Percentiles rank a stretch among this genome's conserved stretches.
These are phyloP conservation scores for Cutaneotrichosporon arboriforme DNA, from an alignment of 1,284 basidiomycete genomes.

Conservation along the genomic window DNA sequence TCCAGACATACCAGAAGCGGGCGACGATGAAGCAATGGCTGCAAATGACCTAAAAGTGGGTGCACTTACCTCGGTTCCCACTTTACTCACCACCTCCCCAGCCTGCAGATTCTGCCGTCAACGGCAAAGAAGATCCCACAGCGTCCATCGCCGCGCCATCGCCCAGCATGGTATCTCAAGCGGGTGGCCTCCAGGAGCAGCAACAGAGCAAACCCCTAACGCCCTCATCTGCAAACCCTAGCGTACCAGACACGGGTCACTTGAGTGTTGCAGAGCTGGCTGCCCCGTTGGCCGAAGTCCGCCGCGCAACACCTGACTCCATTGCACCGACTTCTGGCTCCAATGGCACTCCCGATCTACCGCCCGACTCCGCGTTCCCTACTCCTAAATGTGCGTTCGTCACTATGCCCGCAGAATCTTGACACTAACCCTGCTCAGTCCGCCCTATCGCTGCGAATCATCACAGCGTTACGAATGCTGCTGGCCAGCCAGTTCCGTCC, in stretches of 20 bases:
- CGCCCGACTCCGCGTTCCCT: conserved; percentile 31
- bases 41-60: conserved; percentile 21
- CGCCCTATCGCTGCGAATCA: conserved; percentile 34
- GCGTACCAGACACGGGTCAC: not conserved
- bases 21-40: conserved; percentile 25
- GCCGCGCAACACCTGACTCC: conserved; percentile 9
- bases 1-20: conserved; percentile 16
- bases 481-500: conserved; percentile 3
- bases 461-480: conserved; percentile 19
- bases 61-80: too few relatives aligned
- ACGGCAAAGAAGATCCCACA: not conserved
- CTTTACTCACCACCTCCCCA: not conserved
- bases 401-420: not conserved
- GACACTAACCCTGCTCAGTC: conserved; percentile 22
- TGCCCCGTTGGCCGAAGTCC: conserved; percentile 6
- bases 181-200: not conserved
- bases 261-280: conserved; percentile 15
- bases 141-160: not conserved
- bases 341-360: conserved; percentile 6
- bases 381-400: conserved; percentile 32
- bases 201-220: not conserved
- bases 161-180: not conserved
- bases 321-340: conserved; percentile 7
- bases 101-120: not conserved
- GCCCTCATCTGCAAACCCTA: not conserved